Percentiles rank a stretch among this genome's conserved stretches.
These are phyloP conservation scores for Cinnamomum micranthum DNA, from an alignment of 164 flowering plant genomes.

Conservation along the genomic window DNA sequence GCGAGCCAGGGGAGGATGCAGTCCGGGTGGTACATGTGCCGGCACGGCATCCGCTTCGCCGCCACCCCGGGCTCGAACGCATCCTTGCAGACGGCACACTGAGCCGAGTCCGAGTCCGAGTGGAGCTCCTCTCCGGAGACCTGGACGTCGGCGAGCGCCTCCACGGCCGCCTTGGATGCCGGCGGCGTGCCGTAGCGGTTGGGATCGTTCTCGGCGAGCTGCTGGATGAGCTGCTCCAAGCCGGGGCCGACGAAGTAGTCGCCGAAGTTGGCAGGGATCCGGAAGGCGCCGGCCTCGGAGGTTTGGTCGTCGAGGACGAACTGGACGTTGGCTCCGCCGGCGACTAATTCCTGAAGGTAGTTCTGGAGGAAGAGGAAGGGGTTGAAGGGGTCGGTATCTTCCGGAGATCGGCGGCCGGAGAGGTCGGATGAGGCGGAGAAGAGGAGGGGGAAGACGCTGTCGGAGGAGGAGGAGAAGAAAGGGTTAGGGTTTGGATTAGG, in stretches of 20 bases:
- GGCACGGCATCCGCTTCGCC: conserved; percentile 79
- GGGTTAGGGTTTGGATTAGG: conserved; percentile 36
- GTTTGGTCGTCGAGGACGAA: conserved; percentile 52
- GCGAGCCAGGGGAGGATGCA: conserved; percentile 83
- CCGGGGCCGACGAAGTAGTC: conserved; percentile 86
- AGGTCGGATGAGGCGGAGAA: neutral
- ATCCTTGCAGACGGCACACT: conserved; percentile 82
- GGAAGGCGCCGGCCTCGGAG: conserved; percentile 19
- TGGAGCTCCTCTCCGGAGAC: conserved; percentile 28
- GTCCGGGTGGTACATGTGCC: conserved; percentile 70
- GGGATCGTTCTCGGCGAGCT: conserved; percentile 84
- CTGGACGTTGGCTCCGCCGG: conserved; percentile 69
- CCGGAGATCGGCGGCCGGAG: neutral
- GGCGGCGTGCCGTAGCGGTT: conserved; percentile 81
- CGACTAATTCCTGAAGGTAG: conserved; percentile 43
- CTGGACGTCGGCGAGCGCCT: conserved; percentile 42
- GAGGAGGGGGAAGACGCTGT: neutral
- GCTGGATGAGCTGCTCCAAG: conserved; percentile 82
- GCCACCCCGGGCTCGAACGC: conserved; percentile 42
- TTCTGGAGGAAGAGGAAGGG: conserved; percentile 60
- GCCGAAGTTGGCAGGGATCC: conserved; percentile 45
- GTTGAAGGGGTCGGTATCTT: conserved; percentile 41
- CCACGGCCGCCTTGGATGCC: conserved; percentile 60
- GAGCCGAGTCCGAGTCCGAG: conserved; percentile 44
- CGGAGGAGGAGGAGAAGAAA: conserved; percentile 8